Base-by-base conservation (phyloP, 495 filamentous ascomycete genomes). In the Hapsidospora chrysogenum region DNA sequence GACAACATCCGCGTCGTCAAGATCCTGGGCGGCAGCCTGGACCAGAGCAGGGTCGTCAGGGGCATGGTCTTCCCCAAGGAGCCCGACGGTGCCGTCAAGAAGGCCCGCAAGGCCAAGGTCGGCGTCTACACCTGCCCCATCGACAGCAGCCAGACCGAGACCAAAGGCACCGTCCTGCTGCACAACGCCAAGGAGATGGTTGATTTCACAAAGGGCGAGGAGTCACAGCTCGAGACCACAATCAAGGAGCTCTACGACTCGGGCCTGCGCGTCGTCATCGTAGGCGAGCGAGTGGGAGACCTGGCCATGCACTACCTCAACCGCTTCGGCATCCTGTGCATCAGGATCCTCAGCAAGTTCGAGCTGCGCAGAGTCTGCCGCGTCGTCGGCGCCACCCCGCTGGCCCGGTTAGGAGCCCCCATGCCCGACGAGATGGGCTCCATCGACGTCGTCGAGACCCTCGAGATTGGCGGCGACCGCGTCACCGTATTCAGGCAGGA, bases 401-500 rank as follows among this genome's bases (percentile, higher is more conserved):
- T 99, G 36, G 92, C 92, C 22, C 78, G 92, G 46, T 70, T 99
- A 33, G 92, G 92, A 36, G 92, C 92, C 7, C 92, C 92, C 18
- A 99, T 99, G 92, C 92, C 92, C 17, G 92, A 99, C 48, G 92
- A 99, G 68, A 96, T 95, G 85, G 92, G 92, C 42, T 78, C 56
- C 42, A 68, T 96, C 40, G 92, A 99, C 58, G 58, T 99, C 18
- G 87, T 99, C 14, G 92, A 96, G 70, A 99, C 92, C 5, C 71
- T 87, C 29, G 92, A 99, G 60, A 96, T 99, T 53, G 92, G 92
- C 38, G 92, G 92, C 49, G 92, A 99, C 64, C 80, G 92, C 23
- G 92, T 99, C 27, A 99, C 92, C 7, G 87, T 96, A 15, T 99
- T 99, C 73, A 67, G 92, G 43, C 92, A 99, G 66, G 89, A 96